Base-by-base conservation (phyloP, 1,284 basidiomycete species). In the Trametes pubescens region DNA sequence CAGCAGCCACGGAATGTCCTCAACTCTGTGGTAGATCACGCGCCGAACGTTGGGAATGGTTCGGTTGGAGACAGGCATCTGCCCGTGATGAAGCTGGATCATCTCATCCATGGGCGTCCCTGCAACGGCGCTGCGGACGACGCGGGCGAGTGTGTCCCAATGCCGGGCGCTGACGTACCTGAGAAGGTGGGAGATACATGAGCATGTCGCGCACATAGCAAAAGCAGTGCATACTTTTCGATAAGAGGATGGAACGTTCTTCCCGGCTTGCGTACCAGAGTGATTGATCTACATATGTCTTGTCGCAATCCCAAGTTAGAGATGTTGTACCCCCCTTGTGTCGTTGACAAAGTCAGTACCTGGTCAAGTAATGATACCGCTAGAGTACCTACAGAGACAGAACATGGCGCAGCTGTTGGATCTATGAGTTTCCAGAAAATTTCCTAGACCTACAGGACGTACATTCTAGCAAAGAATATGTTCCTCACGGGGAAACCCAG, bases 311-410 rank as follows among this genome's bases (percentile, higher is more conserved):
- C 18, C 7, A n/a, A 35, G 73, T 68, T 68, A 8, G 59, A 59
- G 14, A 77, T 67, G 59, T 84, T 82, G 65, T 80, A 81, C 0
- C 81, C 82, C 57, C 82, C 81, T n/a, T n/a, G n/a, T n/a, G n/a
- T n/a, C n/a, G n/a, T n/a, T 82, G 51, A 34, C 51, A 43, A 13
- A 43, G 18, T 18, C 40, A 43, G 14, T 4, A n/a, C 6, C 18
- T 4, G 14, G 16, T 43, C 6, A n/a, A n/a, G n/a, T n/a, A n/a
- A n/a, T n/a, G n/a, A n/a, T n/a, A n/a, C n/a, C n/a, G n/a, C n/a
- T n/a, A n/a, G n/a, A n/a, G n/a, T n/a, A 74, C 80, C 59, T 69
- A 81, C 80, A 65, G 29, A 81, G 66, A 52, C 74, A 78, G 5
- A 81, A 40, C 13, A 76, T 73, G 49, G 76, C 73, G 57, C 79